Evolutionary conservation across 1,139 yeast genomes (phyloP).

Genomic region (Saccharomyces hybrid): DNA sequence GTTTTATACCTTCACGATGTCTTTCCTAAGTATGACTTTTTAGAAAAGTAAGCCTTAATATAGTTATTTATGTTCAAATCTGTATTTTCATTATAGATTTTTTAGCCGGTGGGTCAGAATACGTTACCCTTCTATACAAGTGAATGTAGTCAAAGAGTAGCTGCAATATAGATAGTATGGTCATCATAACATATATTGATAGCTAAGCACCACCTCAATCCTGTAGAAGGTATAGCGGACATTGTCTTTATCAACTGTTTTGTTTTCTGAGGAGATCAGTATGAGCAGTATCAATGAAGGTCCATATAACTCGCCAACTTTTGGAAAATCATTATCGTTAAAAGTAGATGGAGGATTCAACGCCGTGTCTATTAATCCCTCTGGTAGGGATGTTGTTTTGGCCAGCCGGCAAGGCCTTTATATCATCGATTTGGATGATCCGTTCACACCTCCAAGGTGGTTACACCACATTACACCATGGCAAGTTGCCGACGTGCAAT

Average conservation of each 20-base stretch:
- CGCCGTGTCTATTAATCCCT: slow-evolving; percentile 88
- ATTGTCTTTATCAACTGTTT: no score
- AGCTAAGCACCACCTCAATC: background rate
- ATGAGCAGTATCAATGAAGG: slow-evolving; percentile 9
- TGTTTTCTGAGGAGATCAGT: background rate
- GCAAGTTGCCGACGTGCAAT: slow-evolving; percentile 98
- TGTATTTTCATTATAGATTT: background rate
- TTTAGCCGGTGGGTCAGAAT: no score
- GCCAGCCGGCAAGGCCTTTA: slow-evolving; percentile 80
- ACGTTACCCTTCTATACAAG: background rate
- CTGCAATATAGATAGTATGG: background rate
- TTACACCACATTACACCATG: slow-evolving; percentile 86
- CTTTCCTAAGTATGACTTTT: background rate
- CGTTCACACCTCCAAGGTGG: slow-evolving; percentile 92
- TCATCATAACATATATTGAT: background rate
- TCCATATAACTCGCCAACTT: slow-evolving; percentile 44
- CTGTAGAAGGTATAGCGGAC: background rate
- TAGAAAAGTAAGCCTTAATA: background rate
- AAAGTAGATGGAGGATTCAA: slow-evolving; percentile 91
- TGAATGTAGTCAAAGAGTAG: background rate
- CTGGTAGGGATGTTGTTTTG: slow-evolving; percentile 86
- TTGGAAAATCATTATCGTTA: slow-evolving; percentile 72
- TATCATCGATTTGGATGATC: slow-evolving; percentile 90
- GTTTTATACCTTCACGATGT: background rate
- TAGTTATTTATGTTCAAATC: no score